A percentile compares a stretch with the other conserved stretches of the same genome.
phyloP scores from a whole-genome alignment of 306 rosid species.

The Cucurbita moschata region DNA sequence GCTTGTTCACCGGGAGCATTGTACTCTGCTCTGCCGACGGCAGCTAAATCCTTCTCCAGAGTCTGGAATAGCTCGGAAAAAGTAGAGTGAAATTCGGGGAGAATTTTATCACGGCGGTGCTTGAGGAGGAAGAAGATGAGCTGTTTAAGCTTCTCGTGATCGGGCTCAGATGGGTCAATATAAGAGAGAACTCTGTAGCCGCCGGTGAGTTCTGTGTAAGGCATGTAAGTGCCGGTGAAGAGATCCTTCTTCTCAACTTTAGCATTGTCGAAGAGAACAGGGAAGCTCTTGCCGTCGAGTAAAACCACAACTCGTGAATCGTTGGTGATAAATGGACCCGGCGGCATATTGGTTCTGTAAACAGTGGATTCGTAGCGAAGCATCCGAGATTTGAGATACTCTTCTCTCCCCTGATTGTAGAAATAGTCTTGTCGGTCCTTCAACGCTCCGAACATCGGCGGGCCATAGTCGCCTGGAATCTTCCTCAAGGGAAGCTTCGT shows the following conservation, averaged over 20 bases:
- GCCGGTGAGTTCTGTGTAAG: constrained; percentile 67
- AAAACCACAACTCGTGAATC: constrained; percentile 50
- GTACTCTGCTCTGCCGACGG: constrained; percentile 37
- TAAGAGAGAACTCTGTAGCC: constrained; percentile 79
- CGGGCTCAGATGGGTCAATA: constrained; percentile 77
- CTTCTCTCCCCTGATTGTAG: constrained; percentile 61
- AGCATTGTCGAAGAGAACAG: constrained; percentile 52
- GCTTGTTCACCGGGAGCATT: constrained; percentile 46
- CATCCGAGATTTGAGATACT: constrained; percentile 41
- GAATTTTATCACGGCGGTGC: constrained; percentile 31
- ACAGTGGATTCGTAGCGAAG: constrained; percentile 58
- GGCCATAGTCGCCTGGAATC: constrained; percentile 67
- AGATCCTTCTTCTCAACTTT: constrained; percentile 69
- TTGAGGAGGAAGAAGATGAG: constrained; percentile 57
- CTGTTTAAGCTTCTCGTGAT: constrained; percentile 47
- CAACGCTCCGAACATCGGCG: constrained; percentile 54
- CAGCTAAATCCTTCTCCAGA: constrained; percentile 36
- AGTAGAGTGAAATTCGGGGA: constrained; percentile 54
- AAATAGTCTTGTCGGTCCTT: constrained; percentile 61
- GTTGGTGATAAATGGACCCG: constrained; percentile 51
- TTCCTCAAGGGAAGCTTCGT: constrained; percentile 30
- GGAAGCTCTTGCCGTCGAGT: constrained; percentile 76
- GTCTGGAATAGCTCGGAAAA: constrained; percentile 37
- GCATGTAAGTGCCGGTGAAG: constrained; percentile 83
- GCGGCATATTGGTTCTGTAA: constrained; percentile 79